Base-by-base conservation (phyloP, 768 basidiomycete species). In the Russula sp. region DNA sequence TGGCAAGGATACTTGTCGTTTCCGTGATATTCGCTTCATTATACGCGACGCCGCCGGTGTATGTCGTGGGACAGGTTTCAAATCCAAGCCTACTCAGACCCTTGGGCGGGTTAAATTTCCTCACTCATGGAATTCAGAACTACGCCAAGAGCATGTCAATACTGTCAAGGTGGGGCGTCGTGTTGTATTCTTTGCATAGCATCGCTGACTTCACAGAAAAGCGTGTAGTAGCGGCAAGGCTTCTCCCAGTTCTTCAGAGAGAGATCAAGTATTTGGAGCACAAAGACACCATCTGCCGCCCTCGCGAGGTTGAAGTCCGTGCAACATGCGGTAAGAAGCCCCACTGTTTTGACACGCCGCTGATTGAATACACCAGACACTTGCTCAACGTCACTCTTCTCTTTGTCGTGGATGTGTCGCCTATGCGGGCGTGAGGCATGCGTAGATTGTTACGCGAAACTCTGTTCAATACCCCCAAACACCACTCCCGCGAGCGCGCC, bases 331-430 rank as follows among this genome's bases (percentile, higher is more conserved):
- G 90, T 90, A 71, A 61, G 84, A 75, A 48, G 55, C 16, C 29
- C 18, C 35, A 38, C 18, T 34, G 45, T 58, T 25, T 50, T 22
- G n/a, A 52, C 58, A 63, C 53, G 65, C 52, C 57, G 52, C 60
- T 59, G 53, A 63, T 51, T n/a, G 29, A 64, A 22, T 38, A 49
- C 60, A 60, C 29, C 70, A 96, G 93, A 97, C 73, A 92, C 89
- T 4, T 97, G 93, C 73, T 87, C 91, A 78, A 94, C 91, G 4
- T 94, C 93, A 13, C 84, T 96, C 64, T 95, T 95, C 72, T 87
- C 88, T 8, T 84, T 83, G 60, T 88, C 85, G 22, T 96, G 89
- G 84, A 89, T 94, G 82, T 96, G 93, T 72, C 81, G 88, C 18
- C 69, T 82, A 47, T 98, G 94, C 71, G 94, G 92, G 5, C 84